Evolutionary conservation across 2,329 filamentous ascomycete species (phyloP), one percentile per base, ranked within the genome.

Genomic region (Cordyceps cicadae): DNA sequence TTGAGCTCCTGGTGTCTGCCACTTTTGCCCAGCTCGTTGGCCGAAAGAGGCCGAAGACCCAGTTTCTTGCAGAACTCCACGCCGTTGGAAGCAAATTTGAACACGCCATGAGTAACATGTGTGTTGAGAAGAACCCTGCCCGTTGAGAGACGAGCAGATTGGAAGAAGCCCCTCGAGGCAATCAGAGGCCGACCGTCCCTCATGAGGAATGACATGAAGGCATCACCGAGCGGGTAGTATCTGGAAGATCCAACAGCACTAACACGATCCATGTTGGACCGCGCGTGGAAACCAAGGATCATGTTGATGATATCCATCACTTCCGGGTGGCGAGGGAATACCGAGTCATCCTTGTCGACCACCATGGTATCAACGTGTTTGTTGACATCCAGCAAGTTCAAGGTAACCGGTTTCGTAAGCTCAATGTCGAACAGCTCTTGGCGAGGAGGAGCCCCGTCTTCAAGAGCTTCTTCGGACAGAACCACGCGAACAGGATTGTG

Each of bases 91-190:
- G 70, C 64, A 3, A 71, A 67, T 12, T 76, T 78, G 68, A 85
- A 85, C 19, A 83, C 75, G 3, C 77, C 79, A 63, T 83, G 78
- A 0, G 79, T 79, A 11, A 83, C 77, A 60, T 85, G 84, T 52
- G 75, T 73, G 63, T 85, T 85, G 29, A 85, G 70, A 0, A 85
- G 74, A 1, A 85, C 65, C 0, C 80, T 74, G 2, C 80, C 81
- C 0, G 82, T 85, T 0, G 78, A 78, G 0, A 81, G 72, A 6
- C 81, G 79, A 3, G 79, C 75, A 37, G 81, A 83, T 66, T 82
- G 79, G 60, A 83, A 83, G 64, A 80, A 84, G 1, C 82, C 82
- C 17, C 81, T 77, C 1, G 79, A 70, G 34, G 80, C 75, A 8
- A 72, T 50, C 21, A 80, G 71, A 8, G 71, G 66, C 12, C 70